These are phyloP conservation scores for Aspergillus carbonarius DNA, from an alignment of 2,329 filamentous ascomycete species.

Conservation along the genomic window DNA sequence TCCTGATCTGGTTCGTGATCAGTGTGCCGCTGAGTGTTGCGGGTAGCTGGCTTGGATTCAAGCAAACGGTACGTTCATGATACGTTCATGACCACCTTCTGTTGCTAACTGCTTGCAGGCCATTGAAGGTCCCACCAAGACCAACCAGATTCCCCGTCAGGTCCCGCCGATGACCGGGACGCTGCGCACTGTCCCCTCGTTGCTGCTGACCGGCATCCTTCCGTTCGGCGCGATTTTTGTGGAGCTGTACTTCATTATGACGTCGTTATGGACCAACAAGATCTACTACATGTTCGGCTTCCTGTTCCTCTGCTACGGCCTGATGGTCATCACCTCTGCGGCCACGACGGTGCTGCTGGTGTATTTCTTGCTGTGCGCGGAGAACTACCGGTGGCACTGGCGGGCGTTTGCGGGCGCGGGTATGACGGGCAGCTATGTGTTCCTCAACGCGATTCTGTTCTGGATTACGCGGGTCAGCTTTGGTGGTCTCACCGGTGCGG, in stretches of 20 bases:
- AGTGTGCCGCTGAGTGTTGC: slow-evolving; percentile 86
- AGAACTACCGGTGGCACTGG: slow-evolving; percentile 99
- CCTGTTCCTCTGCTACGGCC: slow-evolving; percentile 92
- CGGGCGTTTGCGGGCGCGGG: slow-evolving; percentile 88
- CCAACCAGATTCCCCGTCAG: slow-evolving; percentile 97
- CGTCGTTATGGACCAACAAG: slow-evolving; percentile 95
- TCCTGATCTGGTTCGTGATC: slow-evolving; percentile 95
- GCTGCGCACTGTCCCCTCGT: slow-evolving; percentile 81
- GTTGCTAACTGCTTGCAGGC: slow-evolving; percentile 39
- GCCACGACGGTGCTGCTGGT: slow-evolving; percentile 91
- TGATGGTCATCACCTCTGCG: slow-evolving; percentile 95
- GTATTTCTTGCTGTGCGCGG: slow-evolving; percentile 91
- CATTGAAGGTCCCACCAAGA: slow-evolving; percentile 79
- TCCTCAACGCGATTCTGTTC: slow-evolving; percentile 86
- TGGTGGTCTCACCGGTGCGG: slow-evolving; percentile 77
- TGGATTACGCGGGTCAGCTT: slow-evolving; percentile 86
- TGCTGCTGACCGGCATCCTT: slow-evolving; percentile 86
- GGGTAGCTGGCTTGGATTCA: slow-evolving; percentile 93
- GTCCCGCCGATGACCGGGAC: slow-evolving; percentile 84
- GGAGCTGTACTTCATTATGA: slow-evolving; percentile 99
- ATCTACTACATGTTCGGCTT: slow-evolving; percentile 99
- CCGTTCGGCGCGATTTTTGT: slow-evolving; percentile 97
- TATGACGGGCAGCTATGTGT: slow-evolving; percentile 87
- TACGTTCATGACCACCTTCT: background rate
- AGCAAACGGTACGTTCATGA: slow-evolving; percentile 51